Percentiles rank a stretch among this genome's conserved stretches.
Conservation (phyloP, 129 eudicot genomes). For the Cynara cardunculus region DNA sequence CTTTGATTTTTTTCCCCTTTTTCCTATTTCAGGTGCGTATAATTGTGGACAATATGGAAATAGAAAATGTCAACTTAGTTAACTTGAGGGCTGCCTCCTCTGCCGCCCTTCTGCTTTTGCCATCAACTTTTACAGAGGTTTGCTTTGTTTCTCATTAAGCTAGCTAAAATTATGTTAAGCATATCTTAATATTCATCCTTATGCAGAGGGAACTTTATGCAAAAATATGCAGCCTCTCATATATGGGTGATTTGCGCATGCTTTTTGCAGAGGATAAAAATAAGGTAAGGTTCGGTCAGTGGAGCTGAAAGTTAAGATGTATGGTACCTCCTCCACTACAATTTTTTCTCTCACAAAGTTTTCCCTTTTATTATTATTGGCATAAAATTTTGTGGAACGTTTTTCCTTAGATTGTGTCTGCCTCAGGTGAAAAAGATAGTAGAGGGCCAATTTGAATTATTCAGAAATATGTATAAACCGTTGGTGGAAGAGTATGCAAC, state of each 20-base stretch:
- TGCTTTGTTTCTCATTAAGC: slow-evolving; percentile 23
- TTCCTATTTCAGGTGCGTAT: slow-evolving; percentile 43
- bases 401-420: slow-evolving; percentile 8
- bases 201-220: slow-evolving; percentile 82
- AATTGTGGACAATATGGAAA: slow-evolving; percentile 56
- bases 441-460: slow-evolving; percentile 67
- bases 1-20: neutral
- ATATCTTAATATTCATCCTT: neutral
- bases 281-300: slow-evolving; percentile 58
- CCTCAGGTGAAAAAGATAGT: slow-evolving; percentile 83
- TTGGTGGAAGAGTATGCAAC: slow-evolving; percentile 60
- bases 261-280: slow-evolving; percentile 89
- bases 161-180: neutral
- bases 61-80: slow-evolving; percentile 49
- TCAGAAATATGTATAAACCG: slow-evolving; percentile 71
- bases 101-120: slow-evolving; percentile 90
- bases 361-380: no score
- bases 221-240: slow-evolving; percentile 85
- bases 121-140: slow-evolving; percentile 87
- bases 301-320: no score
- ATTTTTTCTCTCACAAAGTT: no score
- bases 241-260: slow-evolving; percentile 94
- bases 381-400: neutral
- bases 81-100: slow-evolving; percentile 85
- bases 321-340: no score